Evolutionary conservation across 495 filamentous ascomycete genomes (phyloP).

Genomic region (Beverwykella pulmonaria): DNA sequence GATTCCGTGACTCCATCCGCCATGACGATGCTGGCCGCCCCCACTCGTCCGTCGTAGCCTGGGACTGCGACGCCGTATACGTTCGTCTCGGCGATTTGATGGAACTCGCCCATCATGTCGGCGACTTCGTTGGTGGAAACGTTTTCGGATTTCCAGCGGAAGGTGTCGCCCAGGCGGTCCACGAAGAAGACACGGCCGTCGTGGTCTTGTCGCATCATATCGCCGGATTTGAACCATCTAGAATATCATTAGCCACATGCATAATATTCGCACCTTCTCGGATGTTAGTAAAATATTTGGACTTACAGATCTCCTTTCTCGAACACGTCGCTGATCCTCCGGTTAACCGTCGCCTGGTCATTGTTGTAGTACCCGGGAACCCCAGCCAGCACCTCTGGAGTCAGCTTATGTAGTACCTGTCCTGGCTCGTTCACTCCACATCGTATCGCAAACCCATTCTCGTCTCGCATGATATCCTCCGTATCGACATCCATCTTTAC

Average conservation of each 20-base stretch:
- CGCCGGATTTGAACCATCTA: constrained; percentile 40
- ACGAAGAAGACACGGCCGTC: constrained; percentile 39
- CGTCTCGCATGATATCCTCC: constrained; percentile 42
- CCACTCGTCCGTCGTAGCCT: constrained; percentile 32
- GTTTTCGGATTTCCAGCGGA: constrained; percentile 91
- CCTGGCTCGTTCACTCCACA: constrained; percentile 29
- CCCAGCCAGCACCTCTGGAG: constrained; percentile 14
- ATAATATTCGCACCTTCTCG: neutral
- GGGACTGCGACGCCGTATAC: constrained; percentile 47
- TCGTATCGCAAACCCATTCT: constrained; percentile 34
- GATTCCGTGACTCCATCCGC: constrained; percentile 24
- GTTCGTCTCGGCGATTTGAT: constrained; percentile 44
- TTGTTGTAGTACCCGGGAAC: constrained; percentile 34
- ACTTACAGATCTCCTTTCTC: constrained; percentile 40
- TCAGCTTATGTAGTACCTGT: constrained; percentile 34
- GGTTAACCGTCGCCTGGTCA: constrained; percentile 23
- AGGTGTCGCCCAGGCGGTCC: constrained; percentile 82
- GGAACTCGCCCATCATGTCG: constrained; percentile 42
- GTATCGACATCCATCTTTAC: constrained; percentile 45
- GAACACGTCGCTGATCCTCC: constrained; percentile 37
- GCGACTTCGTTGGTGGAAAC: constrained; percentile 47
- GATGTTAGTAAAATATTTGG: neutral
- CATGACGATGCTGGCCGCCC: constrained; percentile 34
- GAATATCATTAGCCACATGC: neutral
- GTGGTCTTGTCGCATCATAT: constrained; percentile 30